Percentiles rank a stretch among this genome's conserved stretches.
Evolutionary conservation across 208 protist species (phyloP).

Genomic region (Kentomonas sorsogonicus): DNA sequence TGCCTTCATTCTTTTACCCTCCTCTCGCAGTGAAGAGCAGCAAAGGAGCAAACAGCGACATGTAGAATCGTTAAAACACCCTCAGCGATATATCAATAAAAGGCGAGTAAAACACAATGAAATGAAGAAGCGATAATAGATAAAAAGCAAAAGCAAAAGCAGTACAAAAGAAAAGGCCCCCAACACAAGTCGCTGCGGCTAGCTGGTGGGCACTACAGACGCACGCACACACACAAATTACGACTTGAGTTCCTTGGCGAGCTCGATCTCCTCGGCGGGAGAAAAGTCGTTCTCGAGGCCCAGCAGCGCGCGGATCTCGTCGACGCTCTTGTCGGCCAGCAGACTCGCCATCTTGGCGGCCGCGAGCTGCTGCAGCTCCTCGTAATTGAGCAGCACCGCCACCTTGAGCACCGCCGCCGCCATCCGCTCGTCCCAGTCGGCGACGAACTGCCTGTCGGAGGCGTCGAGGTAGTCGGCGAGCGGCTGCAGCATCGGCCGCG

Average conservation of each 20-base stretch:
- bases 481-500: slow-evolving; percentile 69
- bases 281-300: slow-evolving; percentile 89
- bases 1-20: too few relatives aligned
- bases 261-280: slow-evolving; percentile 66
- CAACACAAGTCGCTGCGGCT: too few relatives aligned
- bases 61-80: too few relatives aligned
- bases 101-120: too few relatives aligned
- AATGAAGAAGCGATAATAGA: too few relatives aligned
- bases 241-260: slow-evolving; percentile 69
- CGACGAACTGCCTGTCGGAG: slow-evolving; percentile 52
- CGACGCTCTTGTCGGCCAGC: slow-evolving; percentile 78
- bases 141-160: too few relatives aligned
- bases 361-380: slow-evolving; percentile 78
- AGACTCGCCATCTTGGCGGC: slow-evolving; percentile 79
- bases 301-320: slow-evolving; percentile 80
- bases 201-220: too few relatives aligned
- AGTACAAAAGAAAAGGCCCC: too few relatives aligned
- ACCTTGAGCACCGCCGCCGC: slow-evolving; percentile 80
- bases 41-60: too few relatives aligned
- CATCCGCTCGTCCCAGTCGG: slow-evolving; percentile 68
- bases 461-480: slow-evolving; percentile 68
- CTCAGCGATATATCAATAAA: too few relatives aligned
- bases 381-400: slow-evolving; percentile 85
- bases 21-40: too few relatives aligned
- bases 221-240: too few relatives aligned